Evolutionary conservation across 2,329 filamentous ascomycete genomes (phyloP), one percentile per base, ranked within the genome.

Genomic region (Xylogone sp.): DNA sequence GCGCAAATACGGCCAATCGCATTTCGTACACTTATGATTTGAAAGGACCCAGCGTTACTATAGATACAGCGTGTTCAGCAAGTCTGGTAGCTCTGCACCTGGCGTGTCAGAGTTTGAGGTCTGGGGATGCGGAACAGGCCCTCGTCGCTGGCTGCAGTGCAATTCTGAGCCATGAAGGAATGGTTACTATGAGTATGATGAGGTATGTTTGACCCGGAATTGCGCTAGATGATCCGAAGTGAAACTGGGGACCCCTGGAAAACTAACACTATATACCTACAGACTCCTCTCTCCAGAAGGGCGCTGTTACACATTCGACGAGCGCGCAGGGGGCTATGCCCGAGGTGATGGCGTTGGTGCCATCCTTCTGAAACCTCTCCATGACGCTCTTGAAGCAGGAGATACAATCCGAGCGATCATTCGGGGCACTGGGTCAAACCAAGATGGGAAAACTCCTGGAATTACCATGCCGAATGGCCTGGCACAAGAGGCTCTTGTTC

Each of bases 271-370:
- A 2, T 21, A 42, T 27, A 6, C 6, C 24, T 27, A 27, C 24
- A 6, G 24, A 27, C 24, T 48, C 16, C 42, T 48, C 29, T 48
- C 46, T 7, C 16, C 34, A 18, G 29, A 48, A 19, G 46, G 46
- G 6, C 34, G 18, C 22, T 48, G 29, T 6, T 48, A 21, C 20
- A 20, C 46, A 42, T 84, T 82, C 56, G 82, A 86, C 55, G 61
- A 71, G 18, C 70, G 75, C 2, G 84, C 81, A 18, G 78, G 82
- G 50, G 84, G 84, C 1, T 87, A 87, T 58, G 82, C 77, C 0
- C 73, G 83, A 34, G 83, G 82, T 1, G 84, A 87, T 59, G 84
- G 83, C 0, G 71, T 80, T 24, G 81, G 75, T 0, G 72, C 79
- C 13, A 65, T 87, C 1, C 59, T 86, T 3, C 60, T 87, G 45